phyloP scores from a whole-genome alignment of 2,329 filamentous ascomycete genomes.

The Zalaria obscura region DNA sequence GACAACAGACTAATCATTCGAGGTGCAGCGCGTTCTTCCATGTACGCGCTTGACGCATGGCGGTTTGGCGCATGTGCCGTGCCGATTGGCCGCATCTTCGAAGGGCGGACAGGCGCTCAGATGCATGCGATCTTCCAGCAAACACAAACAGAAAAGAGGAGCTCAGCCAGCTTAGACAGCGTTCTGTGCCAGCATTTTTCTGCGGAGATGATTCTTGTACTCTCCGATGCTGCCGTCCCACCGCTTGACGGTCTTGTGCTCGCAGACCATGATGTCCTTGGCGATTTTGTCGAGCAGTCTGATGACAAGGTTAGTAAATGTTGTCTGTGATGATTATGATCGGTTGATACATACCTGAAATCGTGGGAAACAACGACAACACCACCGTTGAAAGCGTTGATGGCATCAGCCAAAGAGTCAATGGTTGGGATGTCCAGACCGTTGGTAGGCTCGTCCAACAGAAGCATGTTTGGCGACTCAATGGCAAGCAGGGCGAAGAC shows the following conservation, averaged over 20 bases:
- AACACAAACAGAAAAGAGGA: too few relatives aligned
- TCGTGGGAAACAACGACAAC: slow-evolving; percentile 98
- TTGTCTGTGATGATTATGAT: slow-evolving; percentile 1
- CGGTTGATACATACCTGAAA: slow-evolving; percentile 61
- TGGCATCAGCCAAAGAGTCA: slow-evolving; percentile 91
- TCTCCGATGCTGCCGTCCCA: slow-evolving; percentile 85
- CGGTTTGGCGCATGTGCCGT: too few relatives aligned
- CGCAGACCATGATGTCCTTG: slow-evolving; percentile 98
- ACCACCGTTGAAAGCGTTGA: slow-evolving; percentile 91
- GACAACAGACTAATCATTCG: too few relatives aligned
- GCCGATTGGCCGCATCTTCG: too few relatives aligned
- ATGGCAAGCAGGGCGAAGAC: slow-evolving; percentile 95
- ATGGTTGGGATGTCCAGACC: slow-evolving; percentile 98
- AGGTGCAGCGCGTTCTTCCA: too few relatives aligned
- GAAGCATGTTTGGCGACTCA: slow-evolving; percentile 90
- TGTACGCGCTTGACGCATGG: too few relatives aligned
- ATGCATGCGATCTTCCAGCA: too few relatives aligned
- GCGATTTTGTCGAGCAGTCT: slow-evolving; percentile 98
- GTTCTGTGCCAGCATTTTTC: slow-evolving; percentile 91
- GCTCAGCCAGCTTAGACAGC: slow-evolving; percentile 39
- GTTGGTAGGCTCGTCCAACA: slow-evolving; percentile 98
- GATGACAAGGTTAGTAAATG: slow-evolving; percentile 19
- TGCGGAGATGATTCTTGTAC: slow-evolving; percentile 97
- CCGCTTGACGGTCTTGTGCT: slow-evolving; percentile 82
- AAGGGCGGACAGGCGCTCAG: too few relatives aligned